A percentile compares a stretch with the other conserved stretches of the same genome.
These are phyloP conservation scores for Chlorencoelia australis DNA, from an alignment of 2,329 filamentous ascomycete species.

Conservation along the genomic window DNA sequence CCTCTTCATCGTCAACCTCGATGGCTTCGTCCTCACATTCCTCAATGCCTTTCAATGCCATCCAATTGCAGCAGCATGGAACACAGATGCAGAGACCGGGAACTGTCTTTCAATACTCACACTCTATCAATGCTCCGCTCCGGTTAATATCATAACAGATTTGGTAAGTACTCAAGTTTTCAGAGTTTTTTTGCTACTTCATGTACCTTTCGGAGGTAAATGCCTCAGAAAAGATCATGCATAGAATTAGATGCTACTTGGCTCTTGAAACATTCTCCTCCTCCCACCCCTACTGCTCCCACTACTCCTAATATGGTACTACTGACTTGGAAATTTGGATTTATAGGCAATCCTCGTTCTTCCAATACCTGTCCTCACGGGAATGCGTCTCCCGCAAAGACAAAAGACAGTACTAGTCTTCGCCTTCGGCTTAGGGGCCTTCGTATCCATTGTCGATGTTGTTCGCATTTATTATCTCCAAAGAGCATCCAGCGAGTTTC, in stretches of 20 bases:
- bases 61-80: slow-evolving; percentile 63
- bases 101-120: slow-evolving; percentile 45
- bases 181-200: too few species aligned
- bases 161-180: too few species aligned
- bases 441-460: slow-evolving; percentile 81
- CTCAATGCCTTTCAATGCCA: slow-evolving; percentile 81
- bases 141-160: slow-evolving; percentile 87
- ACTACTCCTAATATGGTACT: too few species aligned
- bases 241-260: too few species aligned
- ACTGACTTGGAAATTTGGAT: too few species aligned
- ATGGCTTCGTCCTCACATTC: slow-evolving; percentile 70
- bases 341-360: slow-evolving; percentile 80
- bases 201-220: too few species aligned
- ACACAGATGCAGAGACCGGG: slow-evolving; percentile 21
- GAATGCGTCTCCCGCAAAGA: slow-evolving; percentile 72
- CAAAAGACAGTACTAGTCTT: slow-evolving; percentile 83
- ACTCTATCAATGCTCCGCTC: slow-evolving; percentile 64
- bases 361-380: slow-evolving; percentile 78
- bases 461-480: slow-evolving; percentile 86
- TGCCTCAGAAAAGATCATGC: too few species aligned
- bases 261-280: too few species aligned
- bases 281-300: too few species aligned
- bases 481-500: slow-evolving; percentile 24
- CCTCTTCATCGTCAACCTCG: slow-evolving; percentile 66
- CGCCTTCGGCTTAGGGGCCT: slow-evolving; percentile 79